Base-by-base conservation (phyloP, 2,329 filamentous ascomycete genomes). In the Ophiocordyceps camponoti-leonardi region DNA sequence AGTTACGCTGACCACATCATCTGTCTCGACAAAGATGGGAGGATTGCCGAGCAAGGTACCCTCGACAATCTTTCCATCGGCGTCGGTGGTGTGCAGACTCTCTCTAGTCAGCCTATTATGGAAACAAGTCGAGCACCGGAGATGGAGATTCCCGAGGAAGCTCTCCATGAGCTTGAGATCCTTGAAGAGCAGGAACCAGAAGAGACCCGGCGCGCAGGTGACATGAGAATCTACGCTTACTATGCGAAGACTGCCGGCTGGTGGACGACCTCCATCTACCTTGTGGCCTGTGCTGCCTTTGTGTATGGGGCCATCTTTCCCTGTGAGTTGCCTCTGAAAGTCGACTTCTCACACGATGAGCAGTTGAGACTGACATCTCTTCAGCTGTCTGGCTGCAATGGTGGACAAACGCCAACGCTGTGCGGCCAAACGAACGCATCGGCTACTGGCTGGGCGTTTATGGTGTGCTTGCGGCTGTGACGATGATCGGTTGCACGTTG, bases 361-460 rank as follows among this genome's bases (percentile, higher is more conserved):
- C 20, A 5, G 7, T 37, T 4, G 28, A 20, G 13, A 4, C 22
- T n/a, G 3, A 43, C 16, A 10, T 4, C 13, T 20, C 18, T 12
- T n/a, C 6, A 56, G 52, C 51, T 16, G 43, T 55, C 12, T 57
- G 54, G 54, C 26, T 56, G 12, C 50, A 56, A 43, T 52, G 52
- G 51, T 54, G 54, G 54, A 51, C 52, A 18, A 51, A 55, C 22
- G 44, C 47, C 6, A 51, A 54, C 11, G 50, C 42, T 1, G 19
- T 42, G 4, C 44, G 50, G 12, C 48, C 53, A 18, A 49, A 56
- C 33, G 42, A 51, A 6, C 37, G 44, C 10, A 42, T 55, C 41
- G 48, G 50, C 28, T 49, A 51, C 45, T 56, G 52, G 49, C 43
- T 54, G 14, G 48, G 54, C 7, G 39, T 53, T 0, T 56, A 54